Base-by-base conservation (phyloP, 441 rosid species). In the Flueggea neowawraea region DNA sequence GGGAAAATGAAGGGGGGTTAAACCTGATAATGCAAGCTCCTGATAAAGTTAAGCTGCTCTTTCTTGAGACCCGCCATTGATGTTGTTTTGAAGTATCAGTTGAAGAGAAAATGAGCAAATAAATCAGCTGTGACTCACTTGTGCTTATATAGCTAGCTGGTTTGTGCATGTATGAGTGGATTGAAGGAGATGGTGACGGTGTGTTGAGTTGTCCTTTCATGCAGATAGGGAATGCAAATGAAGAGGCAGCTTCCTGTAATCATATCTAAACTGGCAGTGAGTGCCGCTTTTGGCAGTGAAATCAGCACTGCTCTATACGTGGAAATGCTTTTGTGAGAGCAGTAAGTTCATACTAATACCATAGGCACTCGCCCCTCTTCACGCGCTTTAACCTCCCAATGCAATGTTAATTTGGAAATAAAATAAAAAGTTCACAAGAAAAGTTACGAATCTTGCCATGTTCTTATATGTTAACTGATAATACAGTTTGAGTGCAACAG, bases 1-100 rank as follows among this genome's bases (percentile, higher is more conserved):
- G 12, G 3, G 45, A 54, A 59, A 59, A 6, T 3, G 28, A 28
- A 31, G 31, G 16, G 12, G 12, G 12, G 36, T 17, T 12, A 45
- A 45, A 68, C 72, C 66, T 61, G 45, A 5, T 56, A 15, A 6
- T 48, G 54, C 62, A 68, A 14, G 62, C 50, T 49, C 3, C 10
- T 52, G 6, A 68, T 31, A 14, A 49, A 14, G 28, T 5, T 10
- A 14, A 10, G 17, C 55, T 31, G 16, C 12, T 60, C 49, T 9
- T 31, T 22, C 60, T 49, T 41, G 22, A 54, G 32, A 1, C 50
- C 71, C 33, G 52, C 65, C 71, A 67, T 66, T 22, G 2, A 43
- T 22, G 22, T 0, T 7, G 48, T 12, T 33, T 57, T 8, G 6
- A 6, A 6, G 3, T 43, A 22, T 22, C 28, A 22, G 2, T 43